A percentile compares a stretch with the other conserved stretches of the same genome.
phyloP scores from a whole-genome alignment of 176 grass and related monocot genomes.

The Aegilops tauschii region DNA sequence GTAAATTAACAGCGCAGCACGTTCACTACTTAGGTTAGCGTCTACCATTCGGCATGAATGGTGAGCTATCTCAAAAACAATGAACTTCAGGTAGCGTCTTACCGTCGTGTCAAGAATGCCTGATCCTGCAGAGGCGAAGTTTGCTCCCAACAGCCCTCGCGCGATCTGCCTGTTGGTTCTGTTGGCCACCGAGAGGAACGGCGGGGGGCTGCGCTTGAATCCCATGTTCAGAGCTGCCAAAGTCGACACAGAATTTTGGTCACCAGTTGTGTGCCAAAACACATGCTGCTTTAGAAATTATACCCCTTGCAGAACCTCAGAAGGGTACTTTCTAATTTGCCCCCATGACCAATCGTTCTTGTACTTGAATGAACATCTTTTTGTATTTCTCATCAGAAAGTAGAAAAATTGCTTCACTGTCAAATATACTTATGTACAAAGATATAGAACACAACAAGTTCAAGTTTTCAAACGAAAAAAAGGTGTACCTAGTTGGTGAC shows the following conservation, averaged over 20 bases:
- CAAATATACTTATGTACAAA: too few relatives aligned
- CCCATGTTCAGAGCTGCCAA: constrained; percentile 67
- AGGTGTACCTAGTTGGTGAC: too few relatives aligned
- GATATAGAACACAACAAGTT: too few relatives aligned
- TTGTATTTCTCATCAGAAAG: too few relatives aligned
- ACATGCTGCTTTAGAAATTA: background rate
- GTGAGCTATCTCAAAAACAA: background rate
- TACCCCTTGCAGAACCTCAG: background rate
- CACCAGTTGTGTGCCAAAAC: background rate
- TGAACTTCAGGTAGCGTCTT: background rate
- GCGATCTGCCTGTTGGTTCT: constrained; percentile 47
- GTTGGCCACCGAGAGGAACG: constrained; percentile 69
- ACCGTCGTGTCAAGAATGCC: constrained; percentile 86
- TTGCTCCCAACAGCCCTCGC: constrained; percentile 55
- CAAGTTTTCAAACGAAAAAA: too few relatives aligned
- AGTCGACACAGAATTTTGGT: background rate
- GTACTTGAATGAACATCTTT: too few relatives aligned
- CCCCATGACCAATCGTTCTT: too few relatives aligned
- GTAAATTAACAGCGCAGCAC: too few relatives aligned
- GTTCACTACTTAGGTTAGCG: too few relatives aligned
- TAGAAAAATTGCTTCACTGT: too few relatives aligned
- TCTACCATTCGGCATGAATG: too few relatives aligned
- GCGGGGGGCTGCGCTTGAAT: constrained; percentile 78
- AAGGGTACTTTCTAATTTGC: too few relatives aligned
- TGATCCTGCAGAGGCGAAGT: constrained; percentile 98